Evolutionary conservation across 2,329 filamentous ascomycete species (phyloP), one percentile per base, ranked within the genome.

Genomic region (Chaetomium globosum): DNA sequence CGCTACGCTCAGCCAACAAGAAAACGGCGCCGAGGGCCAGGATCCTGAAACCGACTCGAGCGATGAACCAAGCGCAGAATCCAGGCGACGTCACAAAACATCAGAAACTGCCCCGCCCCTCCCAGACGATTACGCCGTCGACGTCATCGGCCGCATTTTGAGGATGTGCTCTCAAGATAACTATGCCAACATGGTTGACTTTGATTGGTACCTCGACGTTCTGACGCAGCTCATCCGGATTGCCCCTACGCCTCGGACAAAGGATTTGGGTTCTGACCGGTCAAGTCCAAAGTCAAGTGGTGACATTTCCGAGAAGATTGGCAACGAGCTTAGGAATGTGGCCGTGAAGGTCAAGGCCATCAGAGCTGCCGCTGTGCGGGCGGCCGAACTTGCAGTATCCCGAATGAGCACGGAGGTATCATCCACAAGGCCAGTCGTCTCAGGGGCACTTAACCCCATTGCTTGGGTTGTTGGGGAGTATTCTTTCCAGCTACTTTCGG

Each of bases 161-260:
- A 87, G 89, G 67, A 96, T 99, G 87, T 98, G 94, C 76, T 91
- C 92, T 9, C 87, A 88, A 69, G 90, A 93, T 69, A 97, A 93
- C 67, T 99, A 98, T 75, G 85, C 85, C 48, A 92, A 93, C 73
- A 82, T 99, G 56, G 80, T 84, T 60, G 94, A 99, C 75, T 99
- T 99, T 75, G 94, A 97, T 71, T 99, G 95, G 95, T 98, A 98
- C 76, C 90, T 98, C 70, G 91, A 95, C 70, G 87, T 97, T 31
- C 80, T 99, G 33, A 89, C 92, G 5, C 92, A 97, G 74, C 84
- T 99, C 16, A 87, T 97, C 49, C 87, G 89, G 74, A 83, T 91
- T 78, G 81, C 89, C 23, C 90, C 80, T 0, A 71, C 80, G n/a
- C 78, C 83, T 55, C 78, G 80, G 48, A 73, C 74, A 8, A 71